Percentiles rank a stretch among this genome's conserved stretches.
Evolutionary conservation across 2,329 filamentous ascomycete genomes (phyloP).

Genomic region (Clonostachys chloroleuca): DNA sequence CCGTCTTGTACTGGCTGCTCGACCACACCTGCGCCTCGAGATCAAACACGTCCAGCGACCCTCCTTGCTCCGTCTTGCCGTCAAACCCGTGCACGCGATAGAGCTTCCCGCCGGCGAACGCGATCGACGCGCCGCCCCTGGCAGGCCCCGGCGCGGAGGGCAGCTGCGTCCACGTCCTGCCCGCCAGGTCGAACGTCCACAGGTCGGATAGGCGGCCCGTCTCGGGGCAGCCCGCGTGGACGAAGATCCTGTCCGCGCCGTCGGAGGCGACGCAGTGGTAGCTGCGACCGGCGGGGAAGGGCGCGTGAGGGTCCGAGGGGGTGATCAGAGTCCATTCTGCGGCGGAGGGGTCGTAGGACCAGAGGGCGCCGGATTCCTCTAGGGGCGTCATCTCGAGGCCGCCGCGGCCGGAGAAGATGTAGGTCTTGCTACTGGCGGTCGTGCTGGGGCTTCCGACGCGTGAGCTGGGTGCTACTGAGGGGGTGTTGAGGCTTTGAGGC

Average conservation of each 20-base stretch:
- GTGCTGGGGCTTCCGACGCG: conserved; percentile 52
- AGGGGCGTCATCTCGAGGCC: conserved; percentile 55
- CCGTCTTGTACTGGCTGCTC: conserved; percentile 12
- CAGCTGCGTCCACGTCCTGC: conserved; percentile 44
- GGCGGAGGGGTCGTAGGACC: conserved; percentile 40
- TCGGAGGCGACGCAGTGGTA: conserved; percentile 48
- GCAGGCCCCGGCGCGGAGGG: conserved; percentile 46
- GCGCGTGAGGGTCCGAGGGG: conserved; percentile 25
- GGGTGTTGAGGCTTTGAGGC: conserved; percentile 9
- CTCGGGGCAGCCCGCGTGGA: conserved; percentile 59
- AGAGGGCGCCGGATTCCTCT: conserved; percentile 52
- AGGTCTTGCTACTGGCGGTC: conserved; percentile 40
- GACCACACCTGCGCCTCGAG: conserved; percentile 13
- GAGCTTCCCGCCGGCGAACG: conserved; percentile 25
- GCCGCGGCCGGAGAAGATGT: conserved; percentile 60
- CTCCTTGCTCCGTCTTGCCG: conserved; percentile 54
- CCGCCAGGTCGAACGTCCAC: conserved; percentile 50
- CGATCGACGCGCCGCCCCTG: conserved; percentile 38
- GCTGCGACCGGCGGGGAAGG: conserved; percentile 43
- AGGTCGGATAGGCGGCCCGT: conserved; percentile 52
- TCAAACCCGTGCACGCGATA: conserved; percentile 64
- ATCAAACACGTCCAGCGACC: conserved; percentile 43
- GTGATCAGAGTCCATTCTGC: conserved; percentile 38
- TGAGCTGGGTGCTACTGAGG: conserved; percentile 33
- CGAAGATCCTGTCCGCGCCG: conserved; percentile 37